These are phyloP conservation scores for Dothideomycetidae sp. DNA, from an alignment of 2,329 filamentous ascomycete genomes.

Conservation along the genomic window DNA sequence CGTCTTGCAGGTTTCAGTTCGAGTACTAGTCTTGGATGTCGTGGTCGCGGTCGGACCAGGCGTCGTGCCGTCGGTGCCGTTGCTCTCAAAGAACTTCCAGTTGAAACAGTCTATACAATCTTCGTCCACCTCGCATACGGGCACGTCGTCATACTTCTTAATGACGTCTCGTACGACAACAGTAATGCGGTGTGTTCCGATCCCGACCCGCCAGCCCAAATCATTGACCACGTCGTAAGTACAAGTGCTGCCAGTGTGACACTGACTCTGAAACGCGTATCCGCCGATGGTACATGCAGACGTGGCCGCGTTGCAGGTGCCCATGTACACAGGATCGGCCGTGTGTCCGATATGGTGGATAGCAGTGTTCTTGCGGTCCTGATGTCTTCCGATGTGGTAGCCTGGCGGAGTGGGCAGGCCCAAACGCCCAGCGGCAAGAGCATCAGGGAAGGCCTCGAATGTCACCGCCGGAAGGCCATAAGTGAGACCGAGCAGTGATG, in stretches of 20 bases:
- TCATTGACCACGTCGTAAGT: conserved; percentile 81
- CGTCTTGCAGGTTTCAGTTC: conserved; percentile 51
- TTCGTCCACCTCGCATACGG: conserved; percentile 56
- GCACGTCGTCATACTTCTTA: conserved; percentile 61
- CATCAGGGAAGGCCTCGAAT: conserved; percentile 81
- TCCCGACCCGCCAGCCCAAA: conserved; percentile 75
- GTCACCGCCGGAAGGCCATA: conserved; percentile 76
- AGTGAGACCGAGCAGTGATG: conserved; percentile 68
- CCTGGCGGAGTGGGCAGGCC: conserved; percentile 72
- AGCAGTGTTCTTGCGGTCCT: conserved; percentile 56
- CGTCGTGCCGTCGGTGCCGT: conserved; percentile 56
- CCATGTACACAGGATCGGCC: conserved; percentile 82
- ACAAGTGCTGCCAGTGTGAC: conserved; percentile 73
- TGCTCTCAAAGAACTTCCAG: conserved; percentile 88
- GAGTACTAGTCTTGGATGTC: conserved; percentile 39
- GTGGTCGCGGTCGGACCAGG: conserved; percentile 39
- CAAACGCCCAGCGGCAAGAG: conserved; percentile 63
- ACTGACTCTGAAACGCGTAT: conserved; percentile 78
- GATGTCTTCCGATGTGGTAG: conserved; percentile 54
- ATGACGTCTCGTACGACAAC: conserved; percentile 75
- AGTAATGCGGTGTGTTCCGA: conserved; percentile 77
- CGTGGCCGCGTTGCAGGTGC: conserved; percentile 75
- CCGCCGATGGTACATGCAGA: conserved; percentile 77
- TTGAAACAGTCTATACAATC: conserved; percentile 71
- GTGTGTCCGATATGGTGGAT: conserved; percentile 84